Evolutionary conservation across 768 basidiomycete species (phyloP), one percentile per base, ranked within the genome.

Genomic region (Xerocomus spinulosus): DNA sequence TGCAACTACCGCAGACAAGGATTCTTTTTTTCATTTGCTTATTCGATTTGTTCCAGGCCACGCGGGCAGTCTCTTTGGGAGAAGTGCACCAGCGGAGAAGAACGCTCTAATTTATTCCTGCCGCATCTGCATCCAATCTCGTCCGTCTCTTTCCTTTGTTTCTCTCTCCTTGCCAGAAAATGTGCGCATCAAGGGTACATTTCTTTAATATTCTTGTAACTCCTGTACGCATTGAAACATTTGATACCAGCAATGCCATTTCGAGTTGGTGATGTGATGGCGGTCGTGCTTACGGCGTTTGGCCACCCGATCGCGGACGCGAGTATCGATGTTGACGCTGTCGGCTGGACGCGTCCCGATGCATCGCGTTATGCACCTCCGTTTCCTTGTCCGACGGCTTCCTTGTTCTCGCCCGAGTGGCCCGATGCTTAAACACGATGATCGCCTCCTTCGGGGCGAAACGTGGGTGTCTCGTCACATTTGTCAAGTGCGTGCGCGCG

Each of bases 1-100:
- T 68, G 63, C 56, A 49, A 47, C 52, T 57, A 42, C 50, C 52
- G 48, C 57, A 54, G 52, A 51, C 47, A 57, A 44, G 29, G 41
- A 50, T 58, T 47, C 45, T 39, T 50, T 59, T 58, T 57, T 53
- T 48, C 23, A 34, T 49, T 49, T n/a, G n/a, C n/a, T n/a, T 30
- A 10, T 30, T 59, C 51, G 26, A 23, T 59, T 50, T 52, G 52
- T 55, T 54, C 53, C 44, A 52, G 52, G 53, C 44, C 54, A 51
- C 20, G 41, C 58, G 63, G 57, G 46, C 53, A 59, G 49, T 60
- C 50, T 38, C 54, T 45, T 57, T 46, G 47, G 45, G 25, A 36
- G 26, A 36, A 3, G 14, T 37, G 58, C 55, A 47, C 41, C 48
- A 57, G 43, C 41, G 53, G 52, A 58, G 54, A 52, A 50, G 58